A percentile compares a stretch with the other conserved stretches of the same genome.
Conservation (phyloP, 306 rosid species). For the Vicia faba region DNA sequence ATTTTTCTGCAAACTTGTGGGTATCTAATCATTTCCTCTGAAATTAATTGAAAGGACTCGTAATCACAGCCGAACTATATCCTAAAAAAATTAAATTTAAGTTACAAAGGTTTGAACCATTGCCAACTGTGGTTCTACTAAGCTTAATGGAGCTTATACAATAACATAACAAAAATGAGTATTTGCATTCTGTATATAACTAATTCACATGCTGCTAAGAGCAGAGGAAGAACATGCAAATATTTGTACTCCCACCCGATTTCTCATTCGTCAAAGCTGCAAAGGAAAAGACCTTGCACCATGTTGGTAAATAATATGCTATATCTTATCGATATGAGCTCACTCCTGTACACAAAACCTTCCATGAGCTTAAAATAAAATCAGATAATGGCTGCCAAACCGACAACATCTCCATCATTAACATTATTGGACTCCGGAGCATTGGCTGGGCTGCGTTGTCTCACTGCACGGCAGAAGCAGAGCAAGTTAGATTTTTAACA, state of each 20-base stretch:
- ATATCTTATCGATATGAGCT: slow-evolving; percentile 37
- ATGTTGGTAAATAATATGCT: slow-evolving; percentile 18
- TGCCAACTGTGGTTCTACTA: slow-evolving; percentile 22
- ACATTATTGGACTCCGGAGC: slow-evolving; percentile 58
- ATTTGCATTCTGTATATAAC: background rate
- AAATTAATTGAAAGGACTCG: too few species aligned
- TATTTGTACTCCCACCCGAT: slow-evolving; percentile 36
- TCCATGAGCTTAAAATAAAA: slow-evolving; percentile 41
- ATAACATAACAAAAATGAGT: slow-evolving; percentile 22
- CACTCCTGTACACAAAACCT: slow-evolving; percentile 70
- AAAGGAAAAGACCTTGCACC: slow-evolving; percentile 29
- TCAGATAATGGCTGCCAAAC: slow-evolving; percentile 81
- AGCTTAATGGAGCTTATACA: slow-evolving; percentile 26
- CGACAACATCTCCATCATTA: slow-evolving; percentile 70
- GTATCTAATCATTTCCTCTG: too few species aligned
- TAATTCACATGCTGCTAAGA: slow-evolving; percentile 28
- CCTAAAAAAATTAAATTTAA: slow-evolving; percentile 10
- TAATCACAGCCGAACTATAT: slow-evolving; percentile 2
- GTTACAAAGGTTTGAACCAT: slow-evolving; percentile 22
- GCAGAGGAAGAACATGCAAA: slow-evolving; percentile 40
- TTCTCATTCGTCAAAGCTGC: slow-evolving; percentile 11
- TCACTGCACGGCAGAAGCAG: slow-evolving; percentile 52
- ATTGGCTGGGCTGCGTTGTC: slow-evolving; percentile 64
- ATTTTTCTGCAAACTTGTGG: too few species aligned
- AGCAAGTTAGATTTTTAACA: slow-evolving; percentile 19